These are phyloP conservation scores for Ceratobasidium sp. DNA, from an alignment of 1,284 basidiomycete species.

Conservation along the genomic window DNA sequence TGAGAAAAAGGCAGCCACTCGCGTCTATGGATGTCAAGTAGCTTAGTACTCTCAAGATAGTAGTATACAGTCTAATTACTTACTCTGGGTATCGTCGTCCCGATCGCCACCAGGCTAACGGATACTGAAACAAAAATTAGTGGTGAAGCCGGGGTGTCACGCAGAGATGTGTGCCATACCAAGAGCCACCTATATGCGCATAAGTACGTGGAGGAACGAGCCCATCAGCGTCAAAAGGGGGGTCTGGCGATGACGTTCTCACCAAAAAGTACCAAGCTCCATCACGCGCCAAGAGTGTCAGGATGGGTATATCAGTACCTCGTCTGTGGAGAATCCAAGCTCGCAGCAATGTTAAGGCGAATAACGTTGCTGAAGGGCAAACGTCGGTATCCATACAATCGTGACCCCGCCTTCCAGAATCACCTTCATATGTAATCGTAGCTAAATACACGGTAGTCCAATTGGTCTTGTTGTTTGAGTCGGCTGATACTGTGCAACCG, in stretches of 20 bases:
- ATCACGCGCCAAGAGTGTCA: slow-evolving; percentile 31
- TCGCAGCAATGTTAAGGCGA: slow-evolving; percentile 13
- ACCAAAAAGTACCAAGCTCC: slow-evolving; percentile 45
- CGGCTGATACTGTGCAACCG: slow-evolving; percentile 19
- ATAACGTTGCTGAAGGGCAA: slow-evolving; percentile 21
- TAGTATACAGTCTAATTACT: neutral
- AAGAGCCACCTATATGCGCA: slow-evolving; percentile 36
- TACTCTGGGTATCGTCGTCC: slow-evolving; percentile 29
- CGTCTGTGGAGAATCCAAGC: slow-evolving; percentile 24
- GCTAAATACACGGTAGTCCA: neutral
- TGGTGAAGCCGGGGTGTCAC: neutral
- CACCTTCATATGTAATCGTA: too few species aligned
- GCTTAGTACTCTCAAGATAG: neutral
- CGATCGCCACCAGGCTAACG: slow-evolving; percentile 25
- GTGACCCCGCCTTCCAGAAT: neutral
- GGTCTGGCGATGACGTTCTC: neutral
- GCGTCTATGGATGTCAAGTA: slow-evolving; percentile 9
- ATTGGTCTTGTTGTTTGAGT: slow-evolving; percentile 7
- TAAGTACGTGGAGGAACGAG: neutral
- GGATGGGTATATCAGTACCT: slow-evolving; percentile 29
- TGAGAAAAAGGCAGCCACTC: slow-evolving; percentile 34
- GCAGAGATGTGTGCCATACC: neutral
- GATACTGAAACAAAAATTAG: neutral
- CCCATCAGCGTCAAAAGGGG: neutral
- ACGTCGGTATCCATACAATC: slow-evolving; percentile 4